Conservation (phyloP, 371 early-diverging fungal species). For the Mortierella sp. region DNA sequence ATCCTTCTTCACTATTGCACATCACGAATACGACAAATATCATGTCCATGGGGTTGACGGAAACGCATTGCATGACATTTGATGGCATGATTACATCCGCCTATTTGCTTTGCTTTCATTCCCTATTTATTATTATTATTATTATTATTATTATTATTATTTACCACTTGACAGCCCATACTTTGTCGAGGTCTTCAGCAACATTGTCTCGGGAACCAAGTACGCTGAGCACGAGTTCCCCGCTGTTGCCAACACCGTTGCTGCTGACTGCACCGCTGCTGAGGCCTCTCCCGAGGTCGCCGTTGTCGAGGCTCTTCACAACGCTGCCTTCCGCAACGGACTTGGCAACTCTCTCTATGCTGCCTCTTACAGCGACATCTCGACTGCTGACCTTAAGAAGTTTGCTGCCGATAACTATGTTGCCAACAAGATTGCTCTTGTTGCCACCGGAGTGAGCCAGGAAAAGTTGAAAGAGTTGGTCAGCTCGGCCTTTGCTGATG, state of each 20-base stretch:
- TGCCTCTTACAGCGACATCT: slow-evolving; percentile 64
- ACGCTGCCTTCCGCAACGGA: slow-evolving; percentile 92
- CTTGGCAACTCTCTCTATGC: slow-evolving; percentile 96
- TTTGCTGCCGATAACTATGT: slow-evolving; percentile 81
- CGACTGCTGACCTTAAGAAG: slow-evolving; percentile 70
- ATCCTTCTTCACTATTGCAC: background rate
- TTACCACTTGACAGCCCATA: slow-evolving; percentile 70
- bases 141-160: background rate
- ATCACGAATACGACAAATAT: background rate
- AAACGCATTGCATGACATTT: too few species aligned
- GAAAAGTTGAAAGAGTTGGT: slow-evolving; percentile 65
- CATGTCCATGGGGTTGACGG: background rate
- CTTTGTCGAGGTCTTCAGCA: slow-evolving; percentile 86
- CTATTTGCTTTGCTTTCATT: background rate
- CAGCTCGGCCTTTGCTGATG: slow-evolving; percentile 59
- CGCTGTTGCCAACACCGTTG: slow-evolving; percentile 75
- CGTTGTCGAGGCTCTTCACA: slow-evolving; percentile 87
- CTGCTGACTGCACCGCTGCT: slow-evolving; percentile 76
- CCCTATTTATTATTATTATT: too few species aligned
- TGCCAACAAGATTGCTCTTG: slow-evolving; percentile 80
- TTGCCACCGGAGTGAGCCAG: slow-evolving; percentile 88
- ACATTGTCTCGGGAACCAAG: slow-evolving; percentile 81
- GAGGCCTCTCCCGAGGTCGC: slow-evolving; percentile 72
- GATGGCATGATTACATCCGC: too few species aligned
- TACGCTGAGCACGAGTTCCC: slow-evolving; percentile 90